These are phyloP conservation scores for Tremella yokohamensis DNA, from an alignment of 768 basidiomycete species.

Conservation along the genomic window DNA sequence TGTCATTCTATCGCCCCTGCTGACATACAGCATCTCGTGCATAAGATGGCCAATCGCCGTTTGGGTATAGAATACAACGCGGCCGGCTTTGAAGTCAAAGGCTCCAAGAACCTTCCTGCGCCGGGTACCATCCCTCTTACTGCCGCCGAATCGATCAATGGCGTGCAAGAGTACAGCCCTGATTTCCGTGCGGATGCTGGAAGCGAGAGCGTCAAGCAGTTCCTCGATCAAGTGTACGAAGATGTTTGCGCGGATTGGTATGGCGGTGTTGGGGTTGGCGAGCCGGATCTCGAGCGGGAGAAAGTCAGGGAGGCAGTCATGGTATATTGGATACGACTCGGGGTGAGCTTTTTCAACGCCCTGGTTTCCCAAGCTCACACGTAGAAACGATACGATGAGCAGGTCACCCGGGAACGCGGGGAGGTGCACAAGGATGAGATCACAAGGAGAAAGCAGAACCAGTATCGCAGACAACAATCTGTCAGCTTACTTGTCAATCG, in stretches of 20 bases:
- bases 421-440: constrained; percentile 41
- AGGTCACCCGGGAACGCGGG: constrained; percentile 35
- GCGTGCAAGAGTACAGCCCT: constrained; percentile 35
- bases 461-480: constrained; percentile 45
- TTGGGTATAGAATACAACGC: constrained; percentile 41
- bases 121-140: constrained; percentile 19
- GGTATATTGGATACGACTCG: constrained; percentile 38
- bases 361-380: constrained; percentile 5
- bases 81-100: constrained; percentile 25
- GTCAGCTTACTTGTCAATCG: constrained; percentile 23
- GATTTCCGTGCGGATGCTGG: constrained; percentile 31
- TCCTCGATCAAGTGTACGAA: constrained; percentile 29
- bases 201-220: constrained; percentile 21
- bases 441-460: constrained; percentile 38
- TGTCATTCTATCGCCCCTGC: not conserved
- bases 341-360: constrained; percentile 17
- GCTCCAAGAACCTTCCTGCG: constrained; percentile 32
- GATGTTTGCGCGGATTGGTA: constrained; percentile 32
- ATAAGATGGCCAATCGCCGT: constrained; percentile 41
- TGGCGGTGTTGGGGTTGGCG: constrained; percentile 13
- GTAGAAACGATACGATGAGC: constrained; percentile 43
- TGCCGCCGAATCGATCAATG: constrained; percentile 27
- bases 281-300: constrained; percentile 26
- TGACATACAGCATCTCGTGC: constrained; percentile 38
- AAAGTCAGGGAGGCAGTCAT: constrained; percentile 27